These are phyloP conservation scores for Coemansia sp. DNA, from an alignment of 371 early-diverging fungal species.

Conservation along the genomic window DNA sequence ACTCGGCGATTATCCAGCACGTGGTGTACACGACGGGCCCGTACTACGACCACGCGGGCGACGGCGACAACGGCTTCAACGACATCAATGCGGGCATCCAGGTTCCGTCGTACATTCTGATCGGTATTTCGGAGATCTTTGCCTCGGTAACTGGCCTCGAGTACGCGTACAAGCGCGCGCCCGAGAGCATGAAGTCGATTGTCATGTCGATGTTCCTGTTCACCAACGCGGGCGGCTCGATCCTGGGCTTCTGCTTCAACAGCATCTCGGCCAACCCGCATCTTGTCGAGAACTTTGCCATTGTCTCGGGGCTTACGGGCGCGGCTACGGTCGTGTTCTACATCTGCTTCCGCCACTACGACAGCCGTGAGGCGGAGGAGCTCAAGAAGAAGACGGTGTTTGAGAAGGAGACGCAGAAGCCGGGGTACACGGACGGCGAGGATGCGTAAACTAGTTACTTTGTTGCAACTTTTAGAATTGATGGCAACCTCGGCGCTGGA, in stretches of 20 bases:
- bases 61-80: constrained; percentile 36
- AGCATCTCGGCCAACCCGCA: constrained; percentile 33
- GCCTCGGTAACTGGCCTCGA: constrained; percentile 74
- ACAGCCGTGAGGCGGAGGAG: constrained; percentile 22
- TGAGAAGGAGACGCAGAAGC: background rate
- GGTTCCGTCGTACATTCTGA: constrained; percentile 62
- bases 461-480: too few species aligned
- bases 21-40: constrained; percentile 63
- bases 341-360: constrained; percentile 44
- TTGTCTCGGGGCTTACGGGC: constrained; percentile 37
- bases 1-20: constrained; percentile 68
- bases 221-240: constrained; percentile 53
- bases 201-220: constrained; percentile 74
- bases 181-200: constrained; percentile 72
- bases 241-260: constrained; percentile 48
- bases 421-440: background rate
- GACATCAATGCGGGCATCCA: constrained; percentile 51
- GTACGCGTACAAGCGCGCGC: constrained; percentile 76
- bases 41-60: constrained; percentile 50
- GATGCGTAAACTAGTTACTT: background rate
- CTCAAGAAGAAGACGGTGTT: constrained; percentile 9
- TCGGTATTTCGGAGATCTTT: constrained; percentile 74
- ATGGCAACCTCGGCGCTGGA: too few species aligned
- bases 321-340: constrained; percentile 38
- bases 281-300: constrained; percentile 47